Percentiles rank a stretch among this genome's conserved stretches.
phyloP scores from a whole-genome alignment of 805 yeast species.

The Grigorovia humatica region DNA sequence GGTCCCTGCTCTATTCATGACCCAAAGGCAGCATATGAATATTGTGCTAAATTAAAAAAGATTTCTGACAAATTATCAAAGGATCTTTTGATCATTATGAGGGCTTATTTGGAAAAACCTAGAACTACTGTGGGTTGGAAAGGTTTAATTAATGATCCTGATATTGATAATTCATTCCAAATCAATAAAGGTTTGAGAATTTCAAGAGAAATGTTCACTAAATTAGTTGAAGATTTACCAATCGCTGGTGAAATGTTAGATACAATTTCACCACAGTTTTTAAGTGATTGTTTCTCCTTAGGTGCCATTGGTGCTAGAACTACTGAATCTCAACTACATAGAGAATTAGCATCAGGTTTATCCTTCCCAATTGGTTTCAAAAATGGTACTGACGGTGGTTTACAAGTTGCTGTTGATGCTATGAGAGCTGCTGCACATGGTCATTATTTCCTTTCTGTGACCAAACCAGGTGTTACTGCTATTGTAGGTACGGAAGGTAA shows the following conservation, averaged over 20 bases:
- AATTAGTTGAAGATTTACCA: slow-evolving; percentile 75
- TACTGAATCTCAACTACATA: slow-evolving; percentile 93
- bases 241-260: slow-evolving; percentile 97
- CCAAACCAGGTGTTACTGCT: slow-evolving; percentile 93
- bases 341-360: slow-evolving; percentile 93
- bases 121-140: slow-evolving; percentile 99
- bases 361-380: slow-evolving; percentile 98
- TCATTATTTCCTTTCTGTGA: slow-evolving; percentile 90
- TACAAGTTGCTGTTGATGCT: slow-evolving; percentile 93
- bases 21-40: slow-evolving; percentile 83
- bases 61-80: slow-evolving; percentile 52
- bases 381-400: slow-evolving; percentile 93
- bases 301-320: slow-evolving; percentile 99
- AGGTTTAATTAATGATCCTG: slow-evolving; percentile 95
- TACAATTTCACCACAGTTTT: slow-evolving; percentile 92
- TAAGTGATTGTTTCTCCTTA: slow-evolving; percentile 83
- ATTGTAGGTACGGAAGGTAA: slow-evolving; percentile 95
- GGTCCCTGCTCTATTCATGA: slow-evolving; percentile 98
- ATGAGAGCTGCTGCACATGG: slow-evolving; percentile 84
- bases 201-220: slow-evolving; percentile 75
- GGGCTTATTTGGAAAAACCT: slow-evolving; percentile 97
- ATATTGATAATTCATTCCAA: slow-evolving; percentile 82
- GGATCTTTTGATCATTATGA: slow-evolving; percentile 83
- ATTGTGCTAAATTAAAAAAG: slow-evolving; percentile 55
- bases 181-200: slow-evolving; percentile 91